phyloP scores from a whole-genome alignment of 768 basidiomycete species.

The Hypholoma sublateritium region DNA sequence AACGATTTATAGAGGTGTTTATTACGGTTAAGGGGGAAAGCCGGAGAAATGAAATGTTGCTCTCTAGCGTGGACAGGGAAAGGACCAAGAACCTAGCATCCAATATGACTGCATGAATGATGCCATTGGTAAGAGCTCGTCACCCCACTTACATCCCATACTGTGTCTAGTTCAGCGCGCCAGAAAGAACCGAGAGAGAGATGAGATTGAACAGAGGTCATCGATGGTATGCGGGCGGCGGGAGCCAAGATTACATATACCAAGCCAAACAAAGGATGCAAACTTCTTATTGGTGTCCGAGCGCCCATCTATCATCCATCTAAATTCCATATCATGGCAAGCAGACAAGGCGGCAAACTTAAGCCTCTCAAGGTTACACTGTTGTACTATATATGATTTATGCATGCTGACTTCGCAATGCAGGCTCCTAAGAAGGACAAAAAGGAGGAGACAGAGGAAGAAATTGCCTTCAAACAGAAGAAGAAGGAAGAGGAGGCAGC shows the following conservation, averaged over 20 bases:
- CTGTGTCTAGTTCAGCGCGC: conserved; percentile 6
- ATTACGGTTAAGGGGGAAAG: conserved; percentile 69
- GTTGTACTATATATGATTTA: conserved; percentile 1
- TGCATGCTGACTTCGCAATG: not conserved
- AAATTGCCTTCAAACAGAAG: conserved; percentile 71
- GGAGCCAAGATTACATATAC: no score
- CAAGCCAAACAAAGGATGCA: conserved; percentile 6
- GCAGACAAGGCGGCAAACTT: conserved; percentile 80
- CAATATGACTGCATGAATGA: not conserved
- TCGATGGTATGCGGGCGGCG: not conserved
- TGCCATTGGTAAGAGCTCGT: not conserved
- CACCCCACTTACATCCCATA: conserved; percentile 44
- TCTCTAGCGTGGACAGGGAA: conserved; percentile 85
- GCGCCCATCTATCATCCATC: conserved; percentile 7
- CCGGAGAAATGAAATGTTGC: conserved; percentile 78
- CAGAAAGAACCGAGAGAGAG: not conserved
- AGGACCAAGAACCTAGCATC: conserved; percentile 57
- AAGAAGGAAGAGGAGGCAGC: conserved; percentile 75
- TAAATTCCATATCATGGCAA: conserved; percentile 41
- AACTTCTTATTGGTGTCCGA: conserved; percentile 1
- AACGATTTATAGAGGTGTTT: conserved; percentile 2
- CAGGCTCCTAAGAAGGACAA: conserved; percentile 85
- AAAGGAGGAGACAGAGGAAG: conserved; percentile 70
- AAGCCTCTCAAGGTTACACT: conserved; percentile 79
- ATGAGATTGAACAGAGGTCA: not conserved